Base-by-base conservation (phyloP, 768 basidiomycete genomes). In the Fistulinella prunicolor region DNA sequence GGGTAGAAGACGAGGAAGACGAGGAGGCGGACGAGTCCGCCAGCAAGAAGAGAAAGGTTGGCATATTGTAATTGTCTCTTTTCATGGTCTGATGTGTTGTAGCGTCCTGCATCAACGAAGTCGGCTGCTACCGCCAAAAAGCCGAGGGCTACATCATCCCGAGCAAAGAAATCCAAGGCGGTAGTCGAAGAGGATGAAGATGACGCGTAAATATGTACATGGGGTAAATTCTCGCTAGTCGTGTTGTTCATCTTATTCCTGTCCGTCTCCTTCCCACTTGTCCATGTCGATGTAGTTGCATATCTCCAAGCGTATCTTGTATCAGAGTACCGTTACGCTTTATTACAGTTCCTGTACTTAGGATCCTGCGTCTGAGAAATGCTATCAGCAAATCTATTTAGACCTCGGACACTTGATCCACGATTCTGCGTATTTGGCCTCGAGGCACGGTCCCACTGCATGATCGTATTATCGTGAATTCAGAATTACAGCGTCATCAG, bases 41-140 rank as follows among this genome's bases (percentile, higher is more conserved):
- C 9, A 62, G 61, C 58, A 86, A 82, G 73, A 90, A 89, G 70
- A 82, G 85, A 69, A 86, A 88, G 81, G 86, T 82, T 57, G 19
- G 69, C 19, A 16, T 9, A 1, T 12, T 37, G 4, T 12, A 8
- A 28, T 39, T 36, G 19, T 39, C 32, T 37, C 17, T 22, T 23
- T 39, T 30, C 30, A 4, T 37, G 26, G 9, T 47, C 49, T 47
- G 47, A 61, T 26, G 36, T 17, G 41, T 38, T 23, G 20, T 51
- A 79, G 76, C 73, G 72, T 47, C 69, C 75, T 4, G 64, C 65
- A 10, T 54, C 72, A 28, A 59, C 72, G 9, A 81, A 80, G 50
- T 75, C 77, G 21, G 56, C 75, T 20, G 68, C 76, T 3, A 54
- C 66, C 16, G 67, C 73, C 29, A 82, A 79, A 56, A 70, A 67